Percentiles rank a stretch among this genome's conserved stretches.
These are phyloP conservation scores for Trichoderma virens DNA, from an alignment of 495 filamentous ascomycete genomes.

Conservation along the genomic window DNA sequence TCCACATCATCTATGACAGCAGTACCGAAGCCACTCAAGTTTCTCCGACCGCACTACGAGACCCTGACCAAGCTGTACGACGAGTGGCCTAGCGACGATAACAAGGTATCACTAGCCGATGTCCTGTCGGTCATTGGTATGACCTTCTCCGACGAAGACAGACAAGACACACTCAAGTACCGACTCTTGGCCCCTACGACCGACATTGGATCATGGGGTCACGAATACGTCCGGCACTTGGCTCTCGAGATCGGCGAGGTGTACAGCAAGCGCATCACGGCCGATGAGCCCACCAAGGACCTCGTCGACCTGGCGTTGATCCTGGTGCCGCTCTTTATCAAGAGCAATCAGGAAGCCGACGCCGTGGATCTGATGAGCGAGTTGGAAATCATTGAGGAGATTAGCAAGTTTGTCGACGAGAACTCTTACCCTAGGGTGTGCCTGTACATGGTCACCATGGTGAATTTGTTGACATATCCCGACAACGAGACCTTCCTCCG, in stretches of 20 bases:
- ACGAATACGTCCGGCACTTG: conserved; percentile 95
- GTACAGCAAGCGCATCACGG: conserved; percentile 61
- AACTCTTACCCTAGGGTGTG: conserved; percentile 90
- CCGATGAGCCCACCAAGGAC: conserved; percentile 58
- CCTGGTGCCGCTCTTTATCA: conserved; percentile 89
- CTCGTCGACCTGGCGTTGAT: conserved; percentile 72
- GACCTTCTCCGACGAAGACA: conserved; percentile 96
- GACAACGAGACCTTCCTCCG: conserved; percentile 92
- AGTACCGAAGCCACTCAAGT: conserved; percentile 96
- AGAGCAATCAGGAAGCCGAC: conserved; percentile 96
- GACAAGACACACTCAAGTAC: conserved; percentile 92
- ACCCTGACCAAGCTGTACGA: conserved; percentile 79
- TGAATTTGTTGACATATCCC: conserved; percentile 91
- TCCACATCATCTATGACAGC: conserved; percentile 99
- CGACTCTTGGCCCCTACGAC: conserved; percentile 80
- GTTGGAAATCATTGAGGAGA: conserved; percentile 88
- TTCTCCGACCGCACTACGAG: conserved; percentile 91
- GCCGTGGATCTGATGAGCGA: conserved; percentile 96
- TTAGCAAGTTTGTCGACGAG: conserved; percentile 84
- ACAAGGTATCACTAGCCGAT: conserved; percentile 88
- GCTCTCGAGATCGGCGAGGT: conserved; percentile 94
- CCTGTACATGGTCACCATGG: conserved; percentile 98
- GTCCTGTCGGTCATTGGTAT: conserved; percentile 96
- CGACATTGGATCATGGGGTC: conserved; percentile 95
- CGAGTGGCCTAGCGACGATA: conserved; percentile 70